phyloP scores from a whole-genome alignment of 2,329 filamentous ascomycete species.

The Furcasterigmium sp. region DNA sequence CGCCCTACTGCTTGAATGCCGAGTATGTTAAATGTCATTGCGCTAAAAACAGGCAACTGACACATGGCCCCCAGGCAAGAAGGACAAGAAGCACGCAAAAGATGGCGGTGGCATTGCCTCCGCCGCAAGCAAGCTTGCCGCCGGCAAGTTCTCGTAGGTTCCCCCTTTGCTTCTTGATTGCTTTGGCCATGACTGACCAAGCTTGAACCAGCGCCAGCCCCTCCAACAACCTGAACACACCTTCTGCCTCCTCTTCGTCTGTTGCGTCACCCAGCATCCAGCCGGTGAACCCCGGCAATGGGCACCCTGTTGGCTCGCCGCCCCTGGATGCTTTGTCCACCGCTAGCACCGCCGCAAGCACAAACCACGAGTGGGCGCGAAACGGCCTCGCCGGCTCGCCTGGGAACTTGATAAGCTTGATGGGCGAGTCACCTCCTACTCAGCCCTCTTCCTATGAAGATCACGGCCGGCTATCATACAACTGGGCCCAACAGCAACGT shows the following conservation, averaged over 20 bases:
- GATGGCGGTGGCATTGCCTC: slow-evolving; percentile 47
- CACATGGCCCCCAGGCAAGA: slow-evolving; percentile 32
- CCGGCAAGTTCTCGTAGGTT: slow-evolving; percentile 47
- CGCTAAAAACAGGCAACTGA: not conserved
- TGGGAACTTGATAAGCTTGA: slow-evolving; percentile 45
- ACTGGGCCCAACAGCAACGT: slow-evolving; percentile 38
- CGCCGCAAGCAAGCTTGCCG: slow-evolving; percentile 47
- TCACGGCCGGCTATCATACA: slow-evolving; percentile 33
- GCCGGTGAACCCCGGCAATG: slow-evolving; percentile 34
- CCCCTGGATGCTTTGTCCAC: slow-evolving; percentile 43
- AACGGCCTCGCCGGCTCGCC: slow-evolving; percentile 43
- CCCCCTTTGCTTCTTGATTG: not conserved
- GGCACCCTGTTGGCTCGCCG: slow-evolving; percentile 37
- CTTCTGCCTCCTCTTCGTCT: slow-evolving; percentile 29
- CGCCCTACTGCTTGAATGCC: slow-evolving; percentile 14
- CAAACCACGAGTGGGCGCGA: slow-evolving; percentile 40
- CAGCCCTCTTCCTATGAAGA: slow-evolving; percentile 49
- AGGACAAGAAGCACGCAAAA: slow-evolving; percentile 51
- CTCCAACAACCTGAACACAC: slow-evolving; percentile 23
- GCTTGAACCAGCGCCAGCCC: slow-evolving; percentile 22
- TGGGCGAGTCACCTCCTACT: slow-evolving; percentile 47
- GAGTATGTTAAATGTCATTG: slow-evolving; percentile 8
- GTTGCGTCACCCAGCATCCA: slow-evolving; percentile 42
- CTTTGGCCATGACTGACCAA: slow-evolving; percentile 5
- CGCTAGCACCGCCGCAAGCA: slow-evolving; percentile 40